Conservation (phyloP, 305 asterid genomes). For the Stenogyne calaminthoides region DNA sequence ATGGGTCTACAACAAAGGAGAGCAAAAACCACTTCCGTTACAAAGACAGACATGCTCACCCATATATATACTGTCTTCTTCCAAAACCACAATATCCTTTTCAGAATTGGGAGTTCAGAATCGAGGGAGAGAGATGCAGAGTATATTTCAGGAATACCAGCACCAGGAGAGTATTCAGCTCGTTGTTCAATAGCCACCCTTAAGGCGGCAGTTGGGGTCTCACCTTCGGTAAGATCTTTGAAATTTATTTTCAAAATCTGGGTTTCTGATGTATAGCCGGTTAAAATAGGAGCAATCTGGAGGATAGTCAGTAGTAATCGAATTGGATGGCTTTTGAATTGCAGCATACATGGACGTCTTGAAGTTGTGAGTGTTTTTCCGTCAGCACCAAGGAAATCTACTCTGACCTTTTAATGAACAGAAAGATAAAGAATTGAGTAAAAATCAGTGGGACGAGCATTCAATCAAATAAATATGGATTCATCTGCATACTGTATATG, state of each 20-base stretch:
- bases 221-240: conserved; percentile 65
- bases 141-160: conserved; percentile 89
- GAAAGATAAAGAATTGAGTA: neutral
- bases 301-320: conserved; percentile 69
- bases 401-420: conserved; percentile 58
- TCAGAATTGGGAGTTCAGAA: conserved; percentile 75
- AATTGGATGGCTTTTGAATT: conserved; percentile 54
- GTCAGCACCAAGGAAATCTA: conserved; percentile 66
- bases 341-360: conserved; percentile 79
- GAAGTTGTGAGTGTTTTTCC: conserved; percentile 63
- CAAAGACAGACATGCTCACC: conserved; percentile 71
- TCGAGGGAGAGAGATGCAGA: conserved; percentile 61
- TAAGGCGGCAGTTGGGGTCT: conserved; percentile 61
- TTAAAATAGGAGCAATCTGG: conserved; percentile 68
- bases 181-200: conserved; percentile 75
- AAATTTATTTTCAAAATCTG: conserved; percentile 62
- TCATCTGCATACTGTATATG: neutral
- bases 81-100: conserved; percentile 75
- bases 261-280: conserved; percentile 83
- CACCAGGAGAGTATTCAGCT: conserved; percentile 73
- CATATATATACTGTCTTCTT: conserved; percentile 72
- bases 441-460: neutral
- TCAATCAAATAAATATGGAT: neutral
- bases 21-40: conserved; percentile 57
- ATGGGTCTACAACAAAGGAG: conserved; percentile 81